phyloP scores from a whole-genome alignment of 257 asterid species.

The Linderniella brevidens region DNA sequence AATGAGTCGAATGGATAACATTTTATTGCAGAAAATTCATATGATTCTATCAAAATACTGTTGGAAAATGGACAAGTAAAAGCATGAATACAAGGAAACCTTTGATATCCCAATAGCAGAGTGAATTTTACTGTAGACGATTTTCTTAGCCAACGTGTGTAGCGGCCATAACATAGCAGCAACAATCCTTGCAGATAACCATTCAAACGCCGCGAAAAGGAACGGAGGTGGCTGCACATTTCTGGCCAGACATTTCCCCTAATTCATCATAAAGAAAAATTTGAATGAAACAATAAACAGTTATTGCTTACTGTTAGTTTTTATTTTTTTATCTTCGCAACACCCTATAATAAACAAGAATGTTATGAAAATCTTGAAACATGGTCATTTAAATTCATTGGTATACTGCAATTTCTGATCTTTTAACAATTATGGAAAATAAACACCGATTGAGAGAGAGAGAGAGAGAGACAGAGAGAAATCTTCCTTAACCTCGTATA shows the following conservation, averaged over 20 bases:
- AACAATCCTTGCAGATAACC: slow-evolving; percentile 51
- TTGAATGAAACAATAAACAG: background rate
- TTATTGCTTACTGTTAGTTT: too few species aligned
- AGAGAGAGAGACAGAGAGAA: too few species aligned
- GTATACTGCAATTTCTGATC: too few species aligned
- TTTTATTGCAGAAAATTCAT: background rate
- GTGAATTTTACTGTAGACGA: slow-evolving; percentile 63
- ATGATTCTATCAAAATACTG: background rate
- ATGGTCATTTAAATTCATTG: too few species aligned
- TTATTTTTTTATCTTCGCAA: too few species aligned
- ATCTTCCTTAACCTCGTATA: slow-evolving; percentile 43
- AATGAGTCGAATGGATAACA: background rate
- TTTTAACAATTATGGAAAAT: too few species aligned
- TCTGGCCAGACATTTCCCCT: slow-evolving; percentile 77
- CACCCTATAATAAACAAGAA: too few species aligned
- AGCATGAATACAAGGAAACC: slow-evolving; percentile 29
- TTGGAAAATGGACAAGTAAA: background rate
- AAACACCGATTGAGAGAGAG: too few species aligned
- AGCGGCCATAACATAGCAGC: slow-evolving; percentile 51
- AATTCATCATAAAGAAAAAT: slow-evolving; percentile 1
- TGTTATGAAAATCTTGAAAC: too few species aligned
- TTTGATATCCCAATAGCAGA: slow-evolving; percentile 66
- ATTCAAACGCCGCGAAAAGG: slow-evolving; percentile 41
- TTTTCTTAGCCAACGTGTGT: slow-evolving; percentile 65
- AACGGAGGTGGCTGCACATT: slow-evolving; percentile 45